phyloP scores from a whole-genome alignment of 345 rosid genomes.

The Fremontodendron californicum region DNA sequence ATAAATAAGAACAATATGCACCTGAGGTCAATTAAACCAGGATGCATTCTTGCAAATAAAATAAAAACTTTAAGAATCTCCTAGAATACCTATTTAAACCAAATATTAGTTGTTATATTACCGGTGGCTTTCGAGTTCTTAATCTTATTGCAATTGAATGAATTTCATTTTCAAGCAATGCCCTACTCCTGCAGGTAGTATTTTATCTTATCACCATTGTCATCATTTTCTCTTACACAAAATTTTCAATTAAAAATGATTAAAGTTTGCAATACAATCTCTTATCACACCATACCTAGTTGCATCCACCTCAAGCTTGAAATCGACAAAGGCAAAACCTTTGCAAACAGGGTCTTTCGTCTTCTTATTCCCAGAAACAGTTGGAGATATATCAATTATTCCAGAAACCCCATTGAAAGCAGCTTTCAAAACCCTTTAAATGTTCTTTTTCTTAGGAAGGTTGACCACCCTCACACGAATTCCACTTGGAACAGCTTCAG shows the following conservation, averaged over 20 bases:
- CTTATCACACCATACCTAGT: constrained; percentile 43
- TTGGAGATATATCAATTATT: constrained; percentile 53
- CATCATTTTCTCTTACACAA: not conserved
- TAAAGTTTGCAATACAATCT: not conserved
- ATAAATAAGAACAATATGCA: not conserved
- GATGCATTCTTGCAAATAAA: not conserved
- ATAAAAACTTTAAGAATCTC: no score
- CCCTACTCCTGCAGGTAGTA: not conserved
- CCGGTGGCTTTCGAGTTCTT: not conserved
- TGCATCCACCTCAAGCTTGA: constrained; percentile 61
- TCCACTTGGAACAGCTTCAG: constrained; percentile 41
- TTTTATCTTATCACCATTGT: not conserved
- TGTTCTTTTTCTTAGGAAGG: constrained; percentile 92
- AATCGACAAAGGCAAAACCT: constrained; percentile 74
- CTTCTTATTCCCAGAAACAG: constrained; percentile 78
- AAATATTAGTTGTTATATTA: not conserved
- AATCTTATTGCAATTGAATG: not conserved
- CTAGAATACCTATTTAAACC: not conserved
- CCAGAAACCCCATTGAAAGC: constrained; percentile 70
- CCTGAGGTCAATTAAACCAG: not conserved
- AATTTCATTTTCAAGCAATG: not conserved
- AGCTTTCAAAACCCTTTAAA: constrained; percentile 67
- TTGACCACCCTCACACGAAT: constrained; percentile 53
- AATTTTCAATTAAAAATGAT: not conserved
- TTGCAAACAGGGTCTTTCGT: constrained; percentile 84